These are phyloP conservation scores for Cyanidioschyzon merolae DNA, from an alignment of 23 red algal genomes.

Conservation along the genomic window DNA sequence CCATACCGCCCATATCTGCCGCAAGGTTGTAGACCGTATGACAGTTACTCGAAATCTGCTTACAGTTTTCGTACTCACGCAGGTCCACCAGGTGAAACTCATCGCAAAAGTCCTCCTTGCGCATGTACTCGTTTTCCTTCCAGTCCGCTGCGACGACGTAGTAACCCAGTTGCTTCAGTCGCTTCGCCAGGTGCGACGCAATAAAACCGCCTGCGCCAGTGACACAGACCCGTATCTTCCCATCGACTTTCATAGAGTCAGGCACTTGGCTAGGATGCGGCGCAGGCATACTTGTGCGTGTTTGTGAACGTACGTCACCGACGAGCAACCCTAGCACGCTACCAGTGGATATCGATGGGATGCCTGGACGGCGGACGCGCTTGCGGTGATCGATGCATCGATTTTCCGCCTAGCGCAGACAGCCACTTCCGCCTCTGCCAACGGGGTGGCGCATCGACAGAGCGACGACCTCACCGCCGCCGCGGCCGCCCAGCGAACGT, in stretches of 20 bases:
- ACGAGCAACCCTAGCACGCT: too few species aligned
- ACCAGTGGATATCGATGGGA: too few species aligned
- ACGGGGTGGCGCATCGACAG: too few species aligned
- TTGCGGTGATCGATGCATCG: too few species aligned
- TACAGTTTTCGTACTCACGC: slow-evolving; percentile 81
- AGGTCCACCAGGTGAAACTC: slow-evolving; percentile 97
- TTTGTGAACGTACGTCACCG: too few species aligned
- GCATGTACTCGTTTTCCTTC: slow-evolving; percentile 99
- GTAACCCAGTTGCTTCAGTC: slow-evolving; percentile 79
- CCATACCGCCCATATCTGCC: slow-evolving; percentile 99
- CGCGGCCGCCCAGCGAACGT: too few species aligned
- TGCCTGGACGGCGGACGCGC: too few species aligned
- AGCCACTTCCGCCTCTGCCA: too few species aligned
- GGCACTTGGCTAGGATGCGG: not conserved
- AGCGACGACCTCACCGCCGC: too few species aligned
- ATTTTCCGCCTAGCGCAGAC: too few species aligned
- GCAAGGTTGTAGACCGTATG: slow-evolving; percentile 96
- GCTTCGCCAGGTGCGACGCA: slow-evolving; percentile 90
- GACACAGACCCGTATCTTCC: slow-evolving; percentile 20
- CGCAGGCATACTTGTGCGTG: slow-evolving; percentile 9
- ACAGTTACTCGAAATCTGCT: slow-evolving; percentile 61
- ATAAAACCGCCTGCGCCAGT: slow-evolving; percentile 94
- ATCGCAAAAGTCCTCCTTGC: slow-evolving; percentile 79
- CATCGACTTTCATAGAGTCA: not conserved
- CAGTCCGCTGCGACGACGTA: slow-evolving; percentile 96